phyloP scores from a whole-genome alignment of 1,284 basidiomycete genomes.

The Caloboletus inedulis region DNA sequence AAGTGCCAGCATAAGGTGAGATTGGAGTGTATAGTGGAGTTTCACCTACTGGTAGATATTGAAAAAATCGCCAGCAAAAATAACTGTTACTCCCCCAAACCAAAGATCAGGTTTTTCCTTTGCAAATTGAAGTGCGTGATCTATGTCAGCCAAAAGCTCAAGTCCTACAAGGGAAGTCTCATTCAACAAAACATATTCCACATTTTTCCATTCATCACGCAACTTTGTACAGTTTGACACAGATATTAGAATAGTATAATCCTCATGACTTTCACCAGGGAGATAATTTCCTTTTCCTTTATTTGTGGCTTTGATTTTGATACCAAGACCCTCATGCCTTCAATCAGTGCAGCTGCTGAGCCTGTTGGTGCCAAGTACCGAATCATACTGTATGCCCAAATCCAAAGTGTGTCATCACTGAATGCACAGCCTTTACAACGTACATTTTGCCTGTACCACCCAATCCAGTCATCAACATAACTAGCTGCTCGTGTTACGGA shows the following conservation, averaged over 20 bases:
- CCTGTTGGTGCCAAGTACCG: not conserved
- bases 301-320: conserved; percentile 1
- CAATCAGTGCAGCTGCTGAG: not conserved
- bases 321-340: conserved; percentile 1
- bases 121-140: conserved; percentile 16
- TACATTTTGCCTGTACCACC: conserved; percentile 3
- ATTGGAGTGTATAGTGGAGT: conserved; percentile 28
- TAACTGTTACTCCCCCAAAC: conserved; percentile 6
- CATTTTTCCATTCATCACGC: conserved; percentile 4
- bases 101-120: conserved; percentile 6
- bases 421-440: not conserved
- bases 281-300: conserved; percentile 3
- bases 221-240: not conserved
- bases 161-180: not conserved
- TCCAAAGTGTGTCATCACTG: not conserved
- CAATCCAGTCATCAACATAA: not conserved
- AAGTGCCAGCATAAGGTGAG: not conserved
- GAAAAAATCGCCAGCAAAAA: conserved; percentile 21
- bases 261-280: not conserved
- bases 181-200: not conserved
- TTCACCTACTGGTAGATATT: conserved; percentile 25
- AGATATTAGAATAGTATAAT: not conserved
- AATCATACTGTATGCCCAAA: conserved; percentile 4
- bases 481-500: no score
- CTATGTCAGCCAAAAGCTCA: conserved; percentile 9